Base-by-base conservation (phyloP, 371 early-diverging fungal species). In the Mucor sp. region DNA sequence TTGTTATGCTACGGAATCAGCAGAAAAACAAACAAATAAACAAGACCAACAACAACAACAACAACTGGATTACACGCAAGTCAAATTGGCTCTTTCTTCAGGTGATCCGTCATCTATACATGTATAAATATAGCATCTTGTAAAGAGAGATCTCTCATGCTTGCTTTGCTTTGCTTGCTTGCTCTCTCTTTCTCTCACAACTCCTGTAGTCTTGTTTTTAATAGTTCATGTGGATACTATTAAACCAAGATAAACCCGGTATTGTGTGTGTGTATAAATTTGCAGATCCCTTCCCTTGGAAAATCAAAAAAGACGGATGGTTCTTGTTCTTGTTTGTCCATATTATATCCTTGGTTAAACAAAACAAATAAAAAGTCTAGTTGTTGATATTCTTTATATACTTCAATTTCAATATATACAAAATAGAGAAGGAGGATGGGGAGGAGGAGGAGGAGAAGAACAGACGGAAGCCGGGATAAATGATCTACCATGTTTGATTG, bases 1-100 rank as follows among this genome's bases (percentile, higher is more conserved):
- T 41, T 62, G 47, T 62, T 41, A 62, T 62, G 47, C 47, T 62
- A 62, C 62, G 53, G 35, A 62, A 62, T 50, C 50, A 50, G 21
- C 12, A 62, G 27, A 50, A 33, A 30, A 62, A 48, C 63, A 53
- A 17, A 32, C 23, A 30, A 30, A 30, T 30, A 23, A 60, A 32
- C 43, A 55, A 47, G 23, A 23, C 21, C 50, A 50, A 25, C 50
- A 25, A 25, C 48, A 25, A 23, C 47, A 47, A 21, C 47, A 21
- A 47, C 44, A 44, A 19, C 11, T n/a, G n/a, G 19, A 44, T 19
- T 48, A 50, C 7, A 50, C 4, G 21, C 17, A 48, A 48, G 21
- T 48, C 48, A 48, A 48, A 48, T 19, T 23, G 21, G 6, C 5
- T 6, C n/a, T 17, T 17, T 43, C 17, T 44, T 44, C 44, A 44